Evolutionary conservation across 257 asterid genomes (phyloP).

Genomic region (Solanum bulbocastanum): DNA sequence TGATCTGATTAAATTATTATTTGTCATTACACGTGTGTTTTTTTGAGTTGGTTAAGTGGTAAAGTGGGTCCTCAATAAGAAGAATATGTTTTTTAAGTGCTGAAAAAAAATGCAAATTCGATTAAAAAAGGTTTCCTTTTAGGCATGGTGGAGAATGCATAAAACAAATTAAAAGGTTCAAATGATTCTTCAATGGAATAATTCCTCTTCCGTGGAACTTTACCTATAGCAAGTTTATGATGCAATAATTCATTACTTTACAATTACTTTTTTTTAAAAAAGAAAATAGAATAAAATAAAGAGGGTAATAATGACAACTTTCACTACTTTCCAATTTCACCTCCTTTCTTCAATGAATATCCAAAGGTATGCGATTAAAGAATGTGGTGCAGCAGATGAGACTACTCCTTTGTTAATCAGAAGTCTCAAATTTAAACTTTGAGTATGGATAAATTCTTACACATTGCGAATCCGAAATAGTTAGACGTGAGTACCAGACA

Average conservation of each 20-base stretch:
- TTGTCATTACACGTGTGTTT: slow-evolving; percentile 3
- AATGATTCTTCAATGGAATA: slow-evolving; percentile 19
- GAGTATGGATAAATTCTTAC: rapidly evolving
- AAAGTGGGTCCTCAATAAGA: slow-evolving; percentile 6
- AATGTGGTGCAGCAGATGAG: neutral
- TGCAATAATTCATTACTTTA: neutral
- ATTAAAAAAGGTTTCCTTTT: neutral
- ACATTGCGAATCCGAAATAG: neutral
- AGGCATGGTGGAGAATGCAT: slow-evolving; percentile 26
- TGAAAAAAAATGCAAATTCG: slow-evolving; percentile 26
- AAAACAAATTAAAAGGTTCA: slow-evolving; percentile 3
- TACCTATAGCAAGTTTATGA: neutral
- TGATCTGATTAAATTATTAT: neutral
- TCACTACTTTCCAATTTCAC: neutral
- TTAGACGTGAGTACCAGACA: no score
- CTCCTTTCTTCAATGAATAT: neutral
- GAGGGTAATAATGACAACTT: neutral
- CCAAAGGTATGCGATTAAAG: neutral
- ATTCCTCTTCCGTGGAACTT: slow-evolving; percentile 3
- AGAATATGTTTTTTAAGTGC: neutral
- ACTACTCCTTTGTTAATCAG: neutral
- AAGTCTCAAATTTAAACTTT: neutral
- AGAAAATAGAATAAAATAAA: neutral
- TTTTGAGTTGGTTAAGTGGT: slow-evolving; percentile 18
- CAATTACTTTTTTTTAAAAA: neutral